Percentiles rank a stretch among this genome's conserved stretches.
These are phyloP conservation scores for Azolla pinnata DNA, from an alignment of 75 land plant genomes.

Conservation along the genomic window DNA sequence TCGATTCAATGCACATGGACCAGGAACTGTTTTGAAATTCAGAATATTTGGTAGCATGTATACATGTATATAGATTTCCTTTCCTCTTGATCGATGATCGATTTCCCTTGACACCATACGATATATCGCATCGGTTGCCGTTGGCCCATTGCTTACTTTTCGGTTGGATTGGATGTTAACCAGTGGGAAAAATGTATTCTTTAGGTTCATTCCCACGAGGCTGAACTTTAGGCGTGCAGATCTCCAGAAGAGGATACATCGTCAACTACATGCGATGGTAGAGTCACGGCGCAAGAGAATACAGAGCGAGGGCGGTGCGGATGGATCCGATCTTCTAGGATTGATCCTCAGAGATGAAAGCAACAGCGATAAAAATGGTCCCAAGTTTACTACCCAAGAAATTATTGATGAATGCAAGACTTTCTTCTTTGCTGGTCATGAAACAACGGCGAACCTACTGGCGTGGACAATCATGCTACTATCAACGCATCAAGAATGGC, in stretches of 20 bases:
- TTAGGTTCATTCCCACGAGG: constrained; percentile 13
- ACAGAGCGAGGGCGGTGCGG: neutral
- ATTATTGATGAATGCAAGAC: constrained; percentile 37
- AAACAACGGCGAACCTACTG: constrained; percentile 20
- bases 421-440: constrained; percentile 43
- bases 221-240: constrained; percentile 5
- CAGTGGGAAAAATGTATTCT: neutral
- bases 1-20: too few relatives aligned
- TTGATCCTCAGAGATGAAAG: constrained; percentile 20
- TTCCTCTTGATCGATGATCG: too few relatives aligned
- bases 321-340: constrained; percentile 31
- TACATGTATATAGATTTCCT: too few relatives aligned
- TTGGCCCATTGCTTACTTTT: too few relatives aligned
- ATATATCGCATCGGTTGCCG: too few relatives aligned
- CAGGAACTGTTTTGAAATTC: too few relatives aligned
- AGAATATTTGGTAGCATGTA: too few relatives aligned
- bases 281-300: constrained; percentile 1
- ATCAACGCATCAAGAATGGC: constrained; percentile 21
- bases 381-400: constrained; percentile 9
- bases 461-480: constrained; percentile 33
- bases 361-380: neutral
- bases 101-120: too few relatives aligned
- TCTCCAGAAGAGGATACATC: constrained; percentile 7
- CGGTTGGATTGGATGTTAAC: too few relatives aligned
- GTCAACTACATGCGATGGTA: constrained; percentile 11